These are phyloP conservation scores for Coemansia reversa DNA, from an alignment of 192 early-diverging fungal genomes.

Conservation along the genomic window DNA sequence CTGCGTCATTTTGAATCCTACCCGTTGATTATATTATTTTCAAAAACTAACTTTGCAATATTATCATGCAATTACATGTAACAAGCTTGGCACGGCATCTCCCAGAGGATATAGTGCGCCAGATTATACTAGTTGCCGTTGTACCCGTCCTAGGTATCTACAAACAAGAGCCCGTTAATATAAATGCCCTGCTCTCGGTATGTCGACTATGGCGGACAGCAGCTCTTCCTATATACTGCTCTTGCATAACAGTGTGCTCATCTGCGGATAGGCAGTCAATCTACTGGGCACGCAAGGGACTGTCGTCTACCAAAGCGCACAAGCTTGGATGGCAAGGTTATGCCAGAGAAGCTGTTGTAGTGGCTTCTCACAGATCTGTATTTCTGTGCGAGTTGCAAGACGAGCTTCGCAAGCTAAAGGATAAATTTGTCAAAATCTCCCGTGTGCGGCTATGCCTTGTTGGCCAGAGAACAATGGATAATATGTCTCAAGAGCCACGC, in stretches of 20 bases:
- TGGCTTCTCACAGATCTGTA: neutral
- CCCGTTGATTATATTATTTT: neutral
- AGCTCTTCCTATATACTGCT: slow-evolving; percentile 21
- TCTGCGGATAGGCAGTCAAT: slow-evolving; percentile 1
- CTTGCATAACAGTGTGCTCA: slow-evolving; percentile 13
- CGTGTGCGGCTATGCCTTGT: neutral
- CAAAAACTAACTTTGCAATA: neutral
- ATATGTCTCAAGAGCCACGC: neutral
- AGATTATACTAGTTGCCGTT: slow-evolving; percentile 1
- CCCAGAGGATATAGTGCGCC: slow-evolving; percentile 17
- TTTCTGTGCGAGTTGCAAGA: neutral
- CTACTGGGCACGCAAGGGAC: slow-evolving; percentile 28
- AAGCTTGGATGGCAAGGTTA: slow-evolving; percentile 23
- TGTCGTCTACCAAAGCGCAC: slow-evolving; percentile 16
- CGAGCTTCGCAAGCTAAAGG: neutral
- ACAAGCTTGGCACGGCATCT: slow-evolving; percentile 8
- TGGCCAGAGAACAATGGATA: neutral
- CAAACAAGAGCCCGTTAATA: slow-evolving; percentile 18
- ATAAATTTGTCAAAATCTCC: neutral
- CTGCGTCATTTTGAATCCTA: no score
- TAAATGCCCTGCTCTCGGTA: slow-evolving; percentile 10
- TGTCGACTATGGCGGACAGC: slow-evolving; percentile 26
- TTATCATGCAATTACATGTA: neutral
- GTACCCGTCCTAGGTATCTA: neutral
- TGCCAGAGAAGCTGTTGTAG: slow-evolving; percentile 10